phyloP scores from a whole-genome alignment of 2,329 filamentous ascomycete species.

The Podosphaera aphanis region DNA sequence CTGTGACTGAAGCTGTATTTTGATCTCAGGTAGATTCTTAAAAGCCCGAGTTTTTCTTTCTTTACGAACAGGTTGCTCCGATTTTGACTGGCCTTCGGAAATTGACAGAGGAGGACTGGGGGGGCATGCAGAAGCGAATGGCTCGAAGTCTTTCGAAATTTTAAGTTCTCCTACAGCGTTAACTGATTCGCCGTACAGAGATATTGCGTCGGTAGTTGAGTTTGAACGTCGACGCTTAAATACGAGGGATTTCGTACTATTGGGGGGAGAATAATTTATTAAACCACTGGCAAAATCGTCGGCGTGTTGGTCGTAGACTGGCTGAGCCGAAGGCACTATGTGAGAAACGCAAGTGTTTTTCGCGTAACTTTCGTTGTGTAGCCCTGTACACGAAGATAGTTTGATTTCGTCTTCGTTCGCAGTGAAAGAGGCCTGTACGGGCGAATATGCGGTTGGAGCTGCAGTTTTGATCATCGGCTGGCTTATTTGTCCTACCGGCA shows the following conservation, averaged over 20 bases:
- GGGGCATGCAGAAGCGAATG: slow-evolving; percentile 34
- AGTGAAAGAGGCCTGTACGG: slow-evolving; percentile 36
- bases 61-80: slow-evolving; percentile 33
- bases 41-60: slow-evolving; percentile 21
- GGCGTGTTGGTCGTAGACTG: slow-evolving; percentile 61
- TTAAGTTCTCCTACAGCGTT: slow-evolving; percentile 54
- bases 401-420: slow-evolving; percentile 40
- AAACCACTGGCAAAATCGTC: slow-evolving; percentile 62
- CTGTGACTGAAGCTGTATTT: slow-evolving; percentile 15
- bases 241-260: slow-evolving; percentile 34
- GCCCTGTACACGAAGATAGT: background rate
- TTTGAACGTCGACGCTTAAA: slow-evolving; percentile 44
- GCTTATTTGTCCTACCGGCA: slow-evolving; percentile 20
- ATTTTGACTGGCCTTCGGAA: slow-evolving; percentile 25
- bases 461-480: slow-evolving; percentile 19
- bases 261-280: slow-evolving; percentile 39
- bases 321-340: slow-evolving; percentile 30
- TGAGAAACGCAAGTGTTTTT: slow-evolving; percentile 29
- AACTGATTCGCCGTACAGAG: slow-evolving; percentile 55
- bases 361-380: slow-evolving; percentile 18
- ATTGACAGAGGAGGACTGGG: slow-evolving; percentile 37
- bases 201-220: slow-evolving; percentile 44
- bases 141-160: slow-evolving; percentile 45
- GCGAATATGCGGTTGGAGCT: slow-evolving; percentile 34
- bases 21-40: background rate